These are phyloP conservation scores for Arthrobotrys entomopaga DNA, from an alignment of 2,329 filamentous ascomycete species.

Conservation along the genomic window DNA sequence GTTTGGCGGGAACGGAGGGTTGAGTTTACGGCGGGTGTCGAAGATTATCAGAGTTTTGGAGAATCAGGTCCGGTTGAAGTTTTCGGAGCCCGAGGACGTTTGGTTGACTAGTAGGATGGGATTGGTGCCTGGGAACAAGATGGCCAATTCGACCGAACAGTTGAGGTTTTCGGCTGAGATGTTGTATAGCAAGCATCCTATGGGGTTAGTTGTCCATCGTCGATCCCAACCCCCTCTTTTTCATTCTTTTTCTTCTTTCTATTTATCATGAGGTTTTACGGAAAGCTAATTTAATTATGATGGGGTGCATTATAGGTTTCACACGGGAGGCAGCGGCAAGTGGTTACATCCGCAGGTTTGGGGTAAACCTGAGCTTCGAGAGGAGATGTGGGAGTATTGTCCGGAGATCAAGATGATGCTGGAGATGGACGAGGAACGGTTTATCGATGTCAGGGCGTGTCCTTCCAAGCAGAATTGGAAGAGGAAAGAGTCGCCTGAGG, in stretches of 20 bases:
- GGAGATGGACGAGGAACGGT: conserved; percentile 67
- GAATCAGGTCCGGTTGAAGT: conserved; percentile 63
- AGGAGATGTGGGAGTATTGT: conserved; percentile 69
- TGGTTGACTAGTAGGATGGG: conserved; percentile 69
- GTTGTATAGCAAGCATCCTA: conserved; percentile 65
- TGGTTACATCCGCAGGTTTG: conserved; percentile 66
- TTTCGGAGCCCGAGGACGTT: conserved; percentile 68
- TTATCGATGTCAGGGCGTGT: conserved; percentile 64
- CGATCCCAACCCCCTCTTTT: conserved; percentile 63
- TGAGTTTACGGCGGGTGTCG: conserved; percentile 68
- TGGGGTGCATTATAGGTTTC: conserved; percentile 22
- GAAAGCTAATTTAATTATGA: background rate
- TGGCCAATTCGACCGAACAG: conserved; percentile 67
- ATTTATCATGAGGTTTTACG: background rate
- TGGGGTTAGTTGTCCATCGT: conserved; percentile 67
- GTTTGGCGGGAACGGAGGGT: conserved; percentile 68
- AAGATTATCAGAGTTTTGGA: conserved; percentile 67
- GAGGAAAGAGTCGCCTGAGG: conserved; percentile 58
- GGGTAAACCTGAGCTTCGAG: conserved; percentile 65
- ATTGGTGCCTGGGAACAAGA: conserved; percentile 65
- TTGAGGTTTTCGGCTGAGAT: conserved; percentile 68
- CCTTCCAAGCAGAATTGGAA: conserved; percentile 66
- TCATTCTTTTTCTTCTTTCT: background rate
- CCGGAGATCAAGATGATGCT: conserved; percentile 71
- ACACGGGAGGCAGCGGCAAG: conserved; percentile 64